phyloP scores from a whole-genome alignment of 176 grass and related monocot genomes.

The Bolboschoenus planiculmis region DNA sequence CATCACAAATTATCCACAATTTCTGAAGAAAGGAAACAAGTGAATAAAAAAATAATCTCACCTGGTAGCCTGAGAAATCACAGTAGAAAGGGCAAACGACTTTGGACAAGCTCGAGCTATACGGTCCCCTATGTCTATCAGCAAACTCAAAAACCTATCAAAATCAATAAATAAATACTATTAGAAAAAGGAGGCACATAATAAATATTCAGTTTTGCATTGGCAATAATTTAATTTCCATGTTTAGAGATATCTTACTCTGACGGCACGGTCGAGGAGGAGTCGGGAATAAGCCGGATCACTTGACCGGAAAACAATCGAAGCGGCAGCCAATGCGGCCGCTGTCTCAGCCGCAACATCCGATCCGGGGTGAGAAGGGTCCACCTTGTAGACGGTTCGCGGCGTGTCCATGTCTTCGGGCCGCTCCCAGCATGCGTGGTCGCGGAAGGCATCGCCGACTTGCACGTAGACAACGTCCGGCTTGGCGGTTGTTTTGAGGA shows the following conservation, averaged over 20 bases:
- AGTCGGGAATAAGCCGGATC: conserved; percentile 44
- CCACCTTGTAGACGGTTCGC: conserved; percentile 68
- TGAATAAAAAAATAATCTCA: not conserved
- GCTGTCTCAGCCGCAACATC: conserved; percentile 88
- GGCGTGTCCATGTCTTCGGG: conserved; percentile 97
- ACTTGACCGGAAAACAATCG: conserved; percentile 64
- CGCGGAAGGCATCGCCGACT: conserved; percentile 66
- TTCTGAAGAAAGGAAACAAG: not conserved
- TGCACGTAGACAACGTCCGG: conserved; percentile 62
- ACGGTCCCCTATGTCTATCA: conserved; percentile 54
- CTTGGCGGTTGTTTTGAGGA: conserved; percentile 54
- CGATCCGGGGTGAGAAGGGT: conserved; percentile 54
- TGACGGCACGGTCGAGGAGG: conserved; percentile 60
- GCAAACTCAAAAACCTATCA: conserved; percentile 83
- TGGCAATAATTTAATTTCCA: not conserved
- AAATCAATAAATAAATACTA: not conserved
- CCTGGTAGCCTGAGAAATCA: conserved; percentile 75
- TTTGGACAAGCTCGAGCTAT: conserved; percentile 59
- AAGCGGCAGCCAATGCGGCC: conserved; percentile 67
- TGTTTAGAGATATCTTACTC: conserved; percentile 24
- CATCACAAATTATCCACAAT: not conserved
- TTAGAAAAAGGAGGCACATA: not conserved
- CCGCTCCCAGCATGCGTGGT: conserved; percentile 88
- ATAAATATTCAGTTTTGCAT: not conserved
- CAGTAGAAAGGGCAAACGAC: conserved; percentile 96